Conservation (phyloP, 805 yeast species). For the Barnettozyma vustinii region DNA sequence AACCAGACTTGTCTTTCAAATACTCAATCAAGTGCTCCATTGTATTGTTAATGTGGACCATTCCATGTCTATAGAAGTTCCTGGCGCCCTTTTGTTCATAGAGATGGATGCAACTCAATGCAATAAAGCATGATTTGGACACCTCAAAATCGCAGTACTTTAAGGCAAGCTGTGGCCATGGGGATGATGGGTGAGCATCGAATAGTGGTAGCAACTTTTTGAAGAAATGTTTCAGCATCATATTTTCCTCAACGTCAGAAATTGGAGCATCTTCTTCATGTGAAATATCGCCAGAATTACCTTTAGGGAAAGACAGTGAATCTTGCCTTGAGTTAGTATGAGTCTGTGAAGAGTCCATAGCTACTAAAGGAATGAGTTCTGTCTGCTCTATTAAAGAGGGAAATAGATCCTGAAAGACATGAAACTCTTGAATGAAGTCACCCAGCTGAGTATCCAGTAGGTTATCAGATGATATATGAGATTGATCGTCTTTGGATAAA, state of each 20-base stretch:
- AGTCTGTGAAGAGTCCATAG: not conserved
- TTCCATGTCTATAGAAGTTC: constrained; percentile 47
- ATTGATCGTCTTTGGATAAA: too few species aligned
- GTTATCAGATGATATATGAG: not conserved
- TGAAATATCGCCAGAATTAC: not conserved
- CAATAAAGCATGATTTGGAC: constrained; percentile 52
- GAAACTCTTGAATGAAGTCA: constrained; percentile 19
- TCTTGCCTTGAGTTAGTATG: not conserved
- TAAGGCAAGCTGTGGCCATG: constrained; percentile 56
- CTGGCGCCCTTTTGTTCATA: constrained; percentile 49
- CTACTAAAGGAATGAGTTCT: constrained; percentile 15
- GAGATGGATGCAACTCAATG: constrained; percentile 52
- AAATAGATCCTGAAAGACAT: constrained; percentile 23
- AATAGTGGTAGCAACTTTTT: constrained; percentile 45
- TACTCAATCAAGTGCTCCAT: constrained; percentile 49
- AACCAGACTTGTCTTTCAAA: constrained; percentile 27
- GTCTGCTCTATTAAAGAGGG: constrained; percentile 18
- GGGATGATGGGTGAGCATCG: constrained; percentile 56
- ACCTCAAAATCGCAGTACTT: constrained; percentile 53
- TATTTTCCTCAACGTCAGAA: constrained; percentile 44
- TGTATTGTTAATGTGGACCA: constrained; percentile 49
- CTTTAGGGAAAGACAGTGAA: not conserved
- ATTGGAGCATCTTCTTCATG: constrained; percentile 9
- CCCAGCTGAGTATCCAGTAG: constrained; percentile 5
- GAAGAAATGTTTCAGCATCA: constrained; percentile 51